A percentile compares a stretch with the other conserved stretches of the same genome.
Evolutionary conservation across 805 yeast species (phyloP).

Genomic region (Metschnikowia koreensis): DNA sequence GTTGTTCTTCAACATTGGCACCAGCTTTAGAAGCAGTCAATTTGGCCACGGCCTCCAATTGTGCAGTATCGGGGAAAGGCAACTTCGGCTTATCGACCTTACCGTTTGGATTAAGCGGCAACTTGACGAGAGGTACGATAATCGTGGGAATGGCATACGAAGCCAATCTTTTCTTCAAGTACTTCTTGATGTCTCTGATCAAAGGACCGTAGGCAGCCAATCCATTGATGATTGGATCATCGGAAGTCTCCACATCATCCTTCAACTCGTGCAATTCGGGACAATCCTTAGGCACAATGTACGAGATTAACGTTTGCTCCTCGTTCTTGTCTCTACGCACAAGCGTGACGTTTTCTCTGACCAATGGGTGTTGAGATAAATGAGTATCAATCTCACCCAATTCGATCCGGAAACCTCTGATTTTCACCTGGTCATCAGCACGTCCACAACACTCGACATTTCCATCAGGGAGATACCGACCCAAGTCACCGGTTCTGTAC

Average conservation of each 20-base stretch:
- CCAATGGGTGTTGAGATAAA: slow-evolving; percentile 86
- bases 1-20: slow-evolving; percentile 42
- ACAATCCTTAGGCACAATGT: slow-evolving; percentile 72
- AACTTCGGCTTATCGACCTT: slow-evolving; percentile 96
- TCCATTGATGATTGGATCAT: slow-evolving; percentile 73
- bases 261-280: slow-evolving; percentile 49
- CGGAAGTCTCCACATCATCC: slow-evolving; percentile 42
- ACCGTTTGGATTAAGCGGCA: slow-evolving; percentile 97
- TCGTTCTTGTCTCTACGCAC: slow-evolving; percentile 90
- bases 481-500: slow-evolving; percentile 96
- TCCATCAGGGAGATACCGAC: slow-evolving; percentile 95
- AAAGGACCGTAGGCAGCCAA: slow-evolving; percentile 72
- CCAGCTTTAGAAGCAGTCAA: slow-evolving; percentile 39
- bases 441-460: slow-evolving; percentile 98
- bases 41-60: slow-evolving; percentile 71
- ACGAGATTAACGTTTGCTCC: slow-evolving; percentile 88
- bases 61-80: slow-evolving; percentile 91
- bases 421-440: slow-evolving; percentile 98
- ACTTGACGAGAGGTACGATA: slow-evolving; percentile 77
- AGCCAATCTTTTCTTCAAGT: slow-evolving; percentile 83
- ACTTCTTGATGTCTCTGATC: slow-evolving; percentile 73
- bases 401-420: slow-evolving; percentile 97
- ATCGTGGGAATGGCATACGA: slow-evolving; percentile 91
- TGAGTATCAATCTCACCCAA: slow-evolving; percentile 98
- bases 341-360: slow-evolving; percentile 88